Evolutionary conservation across 345 rosid genomes (phyloP).

Genomic region (Geranium rotundifolium): DNA sequence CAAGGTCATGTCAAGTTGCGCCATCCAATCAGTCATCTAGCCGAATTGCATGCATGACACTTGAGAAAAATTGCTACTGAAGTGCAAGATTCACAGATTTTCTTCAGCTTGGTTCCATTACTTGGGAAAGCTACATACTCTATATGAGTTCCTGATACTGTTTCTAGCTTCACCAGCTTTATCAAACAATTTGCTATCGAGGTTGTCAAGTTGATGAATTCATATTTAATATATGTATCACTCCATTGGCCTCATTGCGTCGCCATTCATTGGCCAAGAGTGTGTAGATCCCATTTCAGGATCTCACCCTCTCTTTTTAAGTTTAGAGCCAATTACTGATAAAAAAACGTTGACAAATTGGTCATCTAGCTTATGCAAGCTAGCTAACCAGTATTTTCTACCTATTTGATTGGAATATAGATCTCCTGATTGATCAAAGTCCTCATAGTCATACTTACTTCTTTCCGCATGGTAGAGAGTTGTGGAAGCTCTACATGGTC

Average conservation of each 20-base stretch:
- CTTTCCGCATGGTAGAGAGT: neutral
- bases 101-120: neutral
- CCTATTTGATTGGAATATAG: neutral
- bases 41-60: neutral
- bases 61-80: neutral
- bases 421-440: neutral
- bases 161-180: neutral
- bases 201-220: no score
- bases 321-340: no score
- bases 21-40: neutral
- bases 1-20: neutral
- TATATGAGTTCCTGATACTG: neutral
- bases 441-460: neutral
- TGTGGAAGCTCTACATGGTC: neutral
- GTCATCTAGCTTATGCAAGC: neutral
- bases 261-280: no score
- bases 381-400: neutral
- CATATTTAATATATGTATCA: no score
- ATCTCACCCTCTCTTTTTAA: no score
- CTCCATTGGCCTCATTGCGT: no score
- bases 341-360: neutral
- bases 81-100: neutral
- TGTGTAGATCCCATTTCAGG: no score
- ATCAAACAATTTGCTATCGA: neutral
- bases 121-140: neutral